A percentile compares a stretch with the other conserved stretches of the same genome.
phyloP scores from a whole-genome alignment of 305 asterid genomes.

The Petunia hybrid region DNA sequence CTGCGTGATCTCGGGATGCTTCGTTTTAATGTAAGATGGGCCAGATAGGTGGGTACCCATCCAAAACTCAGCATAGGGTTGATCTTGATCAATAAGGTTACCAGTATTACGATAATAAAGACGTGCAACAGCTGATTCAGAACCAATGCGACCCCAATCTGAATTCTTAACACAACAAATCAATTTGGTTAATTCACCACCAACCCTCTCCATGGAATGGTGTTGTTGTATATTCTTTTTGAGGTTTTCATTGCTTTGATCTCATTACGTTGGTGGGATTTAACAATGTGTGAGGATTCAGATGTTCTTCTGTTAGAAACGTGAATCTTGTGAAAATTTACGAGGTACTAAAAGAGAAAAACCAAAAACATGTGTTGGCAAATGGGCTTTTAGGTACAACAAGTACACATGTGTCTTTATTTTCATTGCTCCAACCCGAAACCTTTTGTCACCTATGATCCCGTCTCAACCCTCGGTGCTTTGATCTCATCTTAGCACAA shows the following conservation, averaged over 20 bases:
- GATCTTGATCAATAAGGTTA: slow-evolving; percentile 50
- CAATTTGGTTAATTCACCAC: slow-evolving; percentile 48
- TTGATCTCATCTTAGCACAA: too few relatives aligned
- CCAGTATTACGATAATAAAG: slow-evolving; percentile 61
- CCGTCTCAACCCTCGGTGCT: too few relatives aligned
- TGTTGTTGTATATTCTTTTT: background rate
- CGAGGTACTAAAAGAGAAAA: too few relatives aligned
- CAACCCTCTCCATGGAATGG: slow-evolving; percentile 17
- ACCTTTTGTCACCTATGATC: too few relatives aligned
- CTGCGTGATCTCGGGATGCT: slow-evolving; percentile 23
- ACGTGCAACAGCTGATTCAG: slow-evolving; percentile 77
- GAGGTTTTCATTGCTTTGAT: background rate
- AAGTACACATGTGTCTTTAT: too few relatives aligned
- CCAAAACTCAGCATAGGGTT: slow-evolving; percentile 91
- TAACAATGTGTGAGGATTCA: background rate
- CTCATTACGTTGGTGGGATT: slow-evolving; percentile 7
- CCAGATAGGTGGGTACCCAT: slow-evolving; percentile 96
- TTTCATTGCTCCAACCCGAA: too few relatives aligned
- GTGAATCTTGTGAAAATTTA: too few relatives aligned
- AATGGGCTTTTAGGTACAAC: too few relatives aligned
- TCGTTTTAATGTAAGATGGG: slow-evolving; percentile 59
- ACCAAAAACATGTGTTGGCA: too few relatives aligned
- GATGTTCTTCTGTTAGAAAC: background rate
- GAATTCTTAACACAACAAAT: slow-evolving; percentile 74
- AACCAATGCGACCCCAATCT: slow-evolving; percentile 86